Evolutionary conservation across 2,329 filamentous ascomycete species (phyloP).

Genomic region (Dothistroma septosporum): DNA sequence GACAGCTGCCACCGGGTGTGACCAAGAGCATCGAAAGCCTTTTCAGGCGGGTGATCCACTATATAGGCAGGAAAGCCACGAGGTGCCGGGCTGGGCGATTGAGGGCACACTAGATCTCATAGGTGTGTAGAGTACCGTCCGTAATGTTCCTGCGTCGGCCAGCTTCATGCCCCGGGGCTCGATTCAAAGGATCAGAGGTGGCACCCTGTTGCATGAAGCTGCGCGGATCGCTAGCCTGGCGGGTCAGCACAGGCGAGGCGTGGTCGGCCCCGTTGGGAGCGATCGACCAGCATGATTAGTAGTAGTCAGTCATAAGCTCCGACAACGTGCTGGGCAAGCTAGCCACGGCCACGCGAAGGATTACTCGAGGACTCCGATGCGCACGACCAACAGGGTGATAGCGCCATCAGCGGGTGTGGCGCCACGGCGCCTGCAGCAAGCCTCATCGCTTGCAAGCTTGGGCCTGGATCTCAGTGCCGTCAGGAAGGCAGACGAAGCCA

Average conservation of each 20-base stretch:
- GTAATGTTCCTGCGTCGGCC: slow-evolving; percentile 1
- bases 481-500: background rate
- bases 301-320: background rate
- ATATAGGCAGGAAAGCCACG: background rate
- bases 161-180: background rate
- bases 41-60: background rate
- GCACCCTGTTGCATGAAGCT: background rate
- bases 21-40: background rate
- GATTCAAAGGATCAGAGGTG: background rate
- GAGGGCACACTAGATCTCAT: background rate
- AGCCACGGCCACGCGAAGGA: background rate
- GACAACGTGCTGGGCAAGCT: background rate
- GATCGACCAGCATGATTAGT: background rate
- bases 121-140: background rate
- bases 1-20: background rate
- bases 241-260: background rate
- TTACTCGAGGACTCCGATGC: background rate
- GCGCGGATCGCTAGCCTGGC: background rate
- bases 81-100: background rate
- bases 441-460: background rate
- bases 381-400: background rate
- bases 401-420: background rate
- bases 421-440: background rate
- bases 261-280: background rate
- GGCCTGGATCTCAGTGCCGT: background rate